Base-by-base conservation (phyloP, 2,329 filamentous ascomycete species). In the Phialemonium atrogriseum region DNA sequence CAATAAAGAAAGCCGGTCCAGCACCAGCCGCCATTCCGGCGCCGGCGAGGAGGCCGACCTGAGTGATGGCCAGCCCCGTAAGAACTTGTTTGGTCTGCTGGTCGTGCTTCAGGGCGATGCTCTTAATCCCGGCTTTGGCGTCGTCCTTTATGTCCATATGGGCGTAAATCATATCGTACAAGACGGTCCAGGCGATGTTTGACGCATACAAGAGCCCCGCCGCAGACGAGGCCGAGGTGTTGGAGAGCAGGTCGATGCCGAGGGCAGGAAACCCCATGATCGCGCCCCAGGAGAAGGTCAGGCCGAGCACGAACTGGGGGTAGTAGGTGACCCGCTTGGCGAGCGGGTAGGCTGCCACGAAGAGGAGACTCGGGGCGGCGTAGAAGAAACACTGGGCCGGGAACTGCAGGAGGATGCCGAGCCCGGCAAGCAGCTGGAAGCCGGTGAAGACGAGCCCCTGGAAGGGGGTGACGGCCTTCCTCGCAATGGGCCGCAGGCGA, bases 111-210 rank as follows among this genome's bases (percentile, higher is more conserved):
- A 93, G 63, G 2, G 83, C 86, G 45, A 93, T 91, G 48, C 80
- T 85, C 64, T 89, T 93, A 59, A 94, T 91, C 7, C 86, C 87
- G 0, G 80, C 85, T 55, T 86, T 87, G 39, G 68, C 77, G 50
- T 94, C 86, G 46, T 94, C 85, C 48, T 80, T 80, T 54, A 89
- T 81, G 48, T 94, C 86, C 78, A 91, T 89, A 52, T 93, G 86
- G 10, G 86, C 86, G 55, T 94, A 94, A 19, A 94, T 86, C 76
- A 91, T 93, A 54, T 94, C 86, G 54, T 93, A 94, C 23, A 93
- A 59, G 16, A 93, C 70, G 0, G 85, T 93, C 87, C 87, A 94
- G 4, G 84, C 77, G 15, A 91, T 67, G 45, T 87, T 91, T 25
- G 81, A 86, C 9, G 71, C 61, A 51, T 93, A 93, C 29, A 94